Evolutionary conservation across 2,329 filamentous ascomycete species (phyloP).

Genomic region (Alternaria sp.): DNA sequence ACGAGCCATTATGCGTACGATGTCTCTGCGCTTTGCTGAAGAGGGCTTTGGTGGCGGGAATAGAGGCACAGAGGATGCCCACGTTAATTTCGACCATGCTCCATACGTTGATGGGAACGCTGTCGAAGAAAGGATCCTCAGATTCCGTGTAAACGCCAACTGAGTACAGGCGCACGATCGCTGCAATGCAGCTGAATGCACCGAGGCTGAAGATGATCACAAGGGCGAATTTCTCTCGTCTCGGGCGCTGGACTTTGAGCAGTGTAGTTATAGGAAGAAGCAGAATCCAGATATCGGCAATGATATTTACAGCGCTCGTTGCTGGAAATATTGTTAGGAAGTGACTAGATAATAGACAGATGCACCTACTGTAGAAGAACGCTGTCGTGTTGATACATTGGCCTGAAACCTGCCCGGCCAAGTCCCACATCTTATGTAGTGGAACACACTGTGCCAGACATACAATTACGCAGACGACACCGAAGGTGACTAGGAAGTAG

Average conservation of each 20-base stretch:
- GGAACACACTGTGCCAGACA: constrained; percentile 44
- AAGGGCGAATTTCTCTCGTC: constrained; percentile 68
- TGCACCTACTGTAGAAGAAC: constrained; percentile 22
- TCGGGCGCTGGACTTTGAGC: constrained; percentile 81
- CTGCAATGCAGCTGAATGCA: constrained; percentile 86
- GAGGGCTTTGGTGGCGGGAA: constrained; percentile 86
- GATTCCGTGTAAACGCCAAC: constrained; percentile 51
- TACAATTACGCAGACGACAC: constrained; percentile 35
- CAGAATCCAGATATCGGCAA: constrained; percentile 86
- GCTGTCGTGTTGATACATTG: constrained; percentile 47
- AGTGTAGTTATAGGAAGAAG: constrained; percentile 85
- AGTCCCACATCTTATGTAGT: constrained; percentile 46
- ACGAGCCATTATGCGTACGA: constrained; percentile 20
- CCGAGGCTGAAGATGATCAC: constrained; percentile 84
- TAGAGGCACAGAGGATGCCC: constrained; percentile 86
- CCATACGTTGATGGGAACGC: constrained; percentile 90
- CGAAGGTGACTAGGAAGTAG: constrained; percentile 36
- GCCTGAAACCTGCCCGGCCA: constrained; percentile 35
- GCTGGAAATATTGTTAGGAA: background rate
- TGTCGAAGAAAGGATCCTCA: constrained; percentile 70
- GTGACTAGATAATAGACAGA: background rate
- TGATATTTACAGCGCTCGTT: constrained; percentile 64
- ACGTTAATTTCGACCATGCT: constrained; percentile 89
- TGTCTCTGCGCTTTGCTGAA: constrained; percentile 25
- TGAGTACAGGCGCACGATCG: constrained; percentile 68